These are phyloP conservation scores for Fagopyrum homotropicum DNA, from an alignment of 148 eudicot genomes.

Conservation along the genomic window DNA sequence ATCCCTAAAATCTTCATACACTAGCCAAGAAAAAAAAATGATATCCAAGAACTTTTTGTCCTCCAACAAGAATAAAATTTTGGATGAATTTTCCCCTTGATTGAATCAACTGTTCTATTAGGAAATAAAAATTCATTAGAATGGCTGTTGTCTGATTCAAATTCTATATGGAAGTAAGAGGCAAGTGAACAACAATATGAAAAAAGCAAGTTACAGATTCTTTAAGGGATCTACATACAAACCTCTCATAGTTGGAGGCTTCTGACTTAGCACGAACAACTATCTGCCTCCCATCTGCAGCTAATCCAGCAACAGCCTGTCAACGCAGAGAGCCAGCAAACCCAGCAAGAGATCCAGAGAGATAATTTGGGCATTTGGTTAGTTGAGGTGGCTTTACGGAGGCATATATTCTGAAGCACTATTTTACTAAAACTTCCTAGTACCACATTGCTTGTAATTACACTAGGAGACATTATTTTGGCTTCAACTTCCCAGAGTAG, in stretches of 20 bases:
- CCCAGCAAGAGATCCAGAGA: neutral
- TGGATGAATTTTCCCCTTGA: neutral
- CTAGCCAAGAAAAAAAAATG: neutral
- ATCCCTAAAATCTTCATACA: neutral
- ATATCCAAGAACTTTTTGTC: neutral
- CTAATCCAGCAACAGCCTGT: slow-evolving; percentile 45
- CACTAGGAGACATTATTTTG: neutral
- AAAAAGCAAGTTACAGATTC: neutral
- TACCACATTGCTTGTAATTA: neutral
- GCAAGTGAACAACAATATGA: neutral
- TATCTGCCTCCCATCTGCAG: slow-evolving; percentile 47
- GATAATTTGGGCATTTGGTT: neutral
- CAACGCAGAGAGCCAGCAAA: neutral
- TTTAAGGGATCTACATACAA: neutral
- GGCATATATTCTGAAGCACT: neutral
- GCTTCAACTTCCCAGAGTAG: neutral
- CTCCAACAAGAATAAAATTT: neutral
- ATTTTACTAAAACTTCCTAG: neutral
- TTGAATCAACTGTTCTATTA: neutral
- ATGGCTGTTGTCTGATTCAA: neutral
- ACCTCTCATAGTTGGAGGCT: slow-evolving; percentile 43
- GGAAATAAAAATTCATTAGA: neutral
- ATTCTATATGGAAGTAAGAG: neutral
- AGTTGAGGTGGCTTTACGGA: neutral
- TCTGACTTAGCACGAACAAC: slow-evolving; percentile 45